phyloP scores from a whole-genome alignment of 495 filamentous ascomycete genomes.

The Neurospora cerealis region DNA sequence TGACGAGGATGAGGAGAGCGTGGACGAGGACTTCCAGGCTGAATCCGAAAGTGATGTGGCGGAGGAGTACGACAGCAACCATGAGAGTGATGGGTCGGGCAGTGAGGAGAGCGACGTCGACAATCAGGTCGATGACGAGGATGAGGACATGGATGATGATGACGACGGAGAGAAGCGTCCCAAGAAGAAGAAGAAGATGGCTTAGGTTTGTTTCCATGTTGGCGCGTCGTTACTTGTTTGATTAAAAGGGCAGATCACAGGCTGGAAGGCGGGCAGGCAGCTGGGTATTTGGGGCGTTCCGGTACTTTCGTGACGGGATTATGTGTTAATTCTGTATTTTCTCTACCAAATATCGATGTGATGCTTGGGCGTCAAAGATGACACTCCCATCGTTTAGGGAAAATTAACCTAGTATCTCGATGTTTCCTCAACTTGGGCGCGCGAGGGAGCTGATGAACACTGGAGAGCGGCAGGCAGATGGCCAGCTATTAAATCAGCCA shows the following conservation, averaged over 20 bases:
- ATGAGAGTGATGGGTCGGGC: conserved; percentile 72
- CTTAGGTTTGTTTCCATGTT: conserved; percentile 3
- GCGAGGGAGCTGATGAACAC: neutral
- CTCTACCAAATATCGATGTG: neutral
- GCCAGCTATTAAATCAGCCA: no score
- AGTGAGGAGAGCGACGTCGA: conserved; percentile 46
- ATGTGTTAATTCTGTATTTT: neutral
- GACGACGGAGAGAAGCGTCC: conserved; percentile 29
- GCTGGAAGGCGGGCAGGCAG: neutral
- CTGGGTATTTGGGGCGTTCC: neutral
- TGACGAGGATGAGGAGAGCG: conserved; percentile 88
- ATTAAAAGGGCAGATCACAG: conserved; percentile 1
- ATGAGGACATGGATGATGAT: conserved; percentile 21
- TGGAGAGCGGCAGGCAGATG: neutral
- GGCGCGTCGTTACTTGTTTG: neutral
- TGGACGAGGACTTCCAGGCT: conserved; percentile 92
- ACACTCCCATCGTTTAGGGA: neutral
- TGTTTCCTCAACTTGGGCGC: neutral
- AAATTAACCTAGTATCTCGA: neutral
- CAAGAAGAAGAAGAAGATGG: conserved; percentile 42
- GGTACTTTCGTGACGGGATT: neutral
- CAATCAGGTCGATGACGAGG: conserved; percentile 33
- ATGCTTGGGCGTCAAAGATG: neutral
- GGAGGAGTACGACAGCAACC: conserved; percentile 87
- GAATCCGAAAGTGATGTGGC: conserved; percentile 90